Evolutionary conservation across 73 alveolate species (phyloP).

Genomic region (Paramecium octaurelia): DNA sequence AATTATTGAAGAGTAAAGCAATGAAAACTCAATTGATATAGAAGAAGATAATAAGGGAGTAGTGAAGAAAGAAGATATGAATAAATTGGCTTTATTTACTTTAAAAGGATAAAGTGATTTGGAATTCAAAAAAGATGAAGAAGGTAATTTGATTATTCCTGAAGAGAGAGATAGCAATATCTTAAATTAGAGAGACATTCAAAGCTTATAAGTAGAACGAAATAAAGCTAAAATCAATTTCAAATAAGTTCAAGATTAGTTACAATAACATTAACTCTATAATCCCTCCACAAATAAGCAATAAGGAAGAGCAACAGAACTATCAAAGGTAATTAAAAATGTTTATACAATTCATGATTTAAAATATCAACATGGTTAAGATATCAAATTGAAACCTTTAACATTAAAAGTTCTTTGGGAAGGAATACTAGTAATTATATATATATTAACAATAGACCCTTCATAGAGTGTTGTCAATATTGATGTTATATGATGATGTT

Average conservation of each 20-base stretch:
- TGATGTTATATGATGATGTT: background rate
- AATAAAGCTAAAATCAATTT: background rate
- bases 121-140: background rate
- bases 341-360: background rate
- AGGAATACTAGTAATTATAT: background rate
- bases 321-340: background rate
- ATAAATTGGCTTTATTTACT: background rate
- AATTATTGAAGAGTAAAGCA: background rate
- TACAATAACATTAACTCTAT: background rate
- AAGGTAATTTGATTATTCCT: background rate
- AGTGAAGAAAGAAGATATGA: background rate
- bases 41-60: background rate
- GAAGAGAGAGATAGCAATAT: background rate
- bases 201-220: background rate
- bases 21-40: background rate
- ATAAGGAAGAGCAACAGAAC: background rate
- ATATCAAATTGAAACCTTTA: background rate
- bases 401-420: background rate
- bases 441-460: background rate
- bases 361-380: background rate
- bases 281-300: background rate
- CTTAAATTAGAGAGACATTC: background rate
- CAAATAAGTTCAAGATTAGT: background rate
- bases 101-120: background rate
- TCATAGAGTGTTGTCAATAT: background rate